These are phyloP conservation scores for Penicillium sp. DNA, from an alignment of 2,329 filamentous ascomycete genomes.

Conservation along the genomic window DNA sequence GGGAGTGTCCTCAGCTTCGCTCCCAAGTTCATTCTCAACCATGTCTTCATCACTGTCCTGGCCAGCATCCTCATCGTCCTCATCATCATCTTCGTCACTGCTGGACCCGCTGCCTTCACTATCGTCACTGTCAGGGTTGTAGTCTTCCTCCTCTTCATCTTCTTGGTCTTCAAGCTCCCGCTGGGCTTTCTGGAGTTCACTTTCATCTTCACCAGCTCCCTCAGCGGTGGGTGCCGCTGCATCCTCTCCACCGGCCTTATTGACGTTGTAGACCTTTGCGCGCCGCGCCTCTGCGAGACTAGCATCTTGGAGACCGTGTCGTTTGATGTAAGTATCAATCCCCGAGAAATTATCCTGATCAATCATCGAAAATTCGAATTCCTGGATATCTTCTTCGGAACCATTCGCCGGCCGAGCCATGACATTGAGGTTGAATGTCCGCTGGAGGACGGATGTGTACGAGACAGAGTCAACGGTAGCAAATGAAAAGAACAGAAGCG, in stretches of 20 bases:
- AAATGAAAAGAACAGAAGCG: slow-evolving; percentile 62
- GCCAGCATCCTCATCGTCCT: slow-evolving; percentile 29
- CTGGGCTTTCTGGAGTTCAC: slow-evolving; percentile 59
- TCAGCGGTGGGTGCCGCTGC: slow-evolving; percentile 23
- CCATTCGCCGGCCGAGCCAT: slow-evolving; percentile 39
- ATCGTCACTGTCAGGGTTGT: slow-evolving; percentile 52
- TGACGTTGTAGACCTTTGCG: slow-evolving; percentile 60
- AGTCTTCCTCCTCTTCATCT: slow-evolving; percentile 53
- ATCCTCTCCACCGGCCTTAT: slow-evolving; percentile 36
- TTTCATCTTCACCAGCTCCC: slow-evolving; percentile 53
- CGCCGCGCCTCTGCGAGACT: slow-evolving; percentile 61
- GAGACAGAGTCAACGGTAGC: slow-evolving; percentile 59
- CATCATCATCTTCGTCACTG: slow-evolving; percentile 43
- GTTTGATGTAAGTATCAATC: slow-evolving; percentile 63
- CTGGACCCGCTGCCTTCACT: slow-evolving; percentile 49
- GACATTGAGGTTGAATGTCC: slow-evolving; percentile 66
- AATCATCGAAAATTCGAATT: slow-evolving; percentile 65
- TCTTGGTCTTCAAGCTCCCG: slow-evolving; percentile 53
- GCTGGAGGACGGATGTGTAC: slow-evolving; percentile 64
- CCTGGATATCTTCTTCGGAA: slow-evolving; percentile 48
- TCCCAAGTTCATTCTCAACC: slow-evolving; percentile 45
- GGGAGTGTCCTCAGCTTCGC: slow-evolving; percentile 44
- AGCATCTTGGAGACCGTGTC: slow-evolving; percentile 61
- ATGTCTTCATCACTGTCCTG: slow-evolving; percentile 33
- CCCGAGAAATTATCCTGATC: slow-evolving; percentile 63